These are phyloP conservation scores for Penicillium maclennaniae DNA, from an alignment of 495 filamentous ascomycete species.

Conservation along the genomic window DNA sequence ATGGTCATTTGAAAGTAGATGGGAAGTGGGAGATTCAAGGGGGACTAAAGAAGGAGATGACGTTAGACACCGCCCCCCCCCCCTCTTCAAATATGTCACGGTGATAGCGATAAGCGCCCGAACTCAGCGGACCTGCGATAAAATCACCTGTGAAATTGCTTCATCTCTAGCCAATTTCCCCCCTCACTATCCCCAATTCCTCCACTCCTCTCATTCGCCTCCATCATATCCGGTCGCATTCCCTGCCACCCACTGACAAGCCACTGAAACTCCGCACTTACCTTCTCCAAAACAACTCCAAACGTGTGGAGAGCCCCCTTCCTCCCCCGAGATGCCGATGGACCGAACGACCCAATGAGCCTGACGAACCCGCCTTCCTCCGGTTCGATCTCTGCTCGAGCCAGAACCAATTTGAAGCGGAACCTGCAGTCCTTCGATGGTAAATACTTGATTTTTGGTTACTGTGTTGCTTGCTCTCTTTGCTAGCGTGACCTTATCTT, in stretches of 20 bases:
- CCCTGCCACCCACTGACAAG: background rate
- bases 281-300: background rate
- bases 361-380: constrained; percentile 55
- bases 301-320: constrained; percentile 4
- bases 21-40: background rate
- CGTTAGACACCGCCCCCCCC: background rate
- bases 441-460: constrained; percentile 40
- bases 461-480: constrained; percentile 13
- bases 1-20: background rate
- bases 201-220: background rate
- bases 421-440: constrained; percentile 79
- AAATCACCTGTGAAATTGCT: background rate
- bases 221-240: background rate
- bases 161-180: background rate
- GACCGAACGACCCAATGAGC: constrained; percentile 40
- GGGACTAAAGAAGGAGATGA: background rate
- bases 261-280: background rate
- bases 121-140: background rate
- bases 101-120: background rate
- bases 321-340: constrained; percentile 4
- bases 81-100: background rate
- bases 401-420: constrained; percentile 56
- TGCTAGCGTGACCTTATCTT: constrained; percentile 15
- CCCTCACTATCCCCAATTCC: background rate
- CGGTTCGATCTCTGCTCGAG: constrained; percentile 46